Base-by-base conservation (phyloP, 2,329 filamentous ascomycete genomes). In the Penicillium polonicum region DNA sequence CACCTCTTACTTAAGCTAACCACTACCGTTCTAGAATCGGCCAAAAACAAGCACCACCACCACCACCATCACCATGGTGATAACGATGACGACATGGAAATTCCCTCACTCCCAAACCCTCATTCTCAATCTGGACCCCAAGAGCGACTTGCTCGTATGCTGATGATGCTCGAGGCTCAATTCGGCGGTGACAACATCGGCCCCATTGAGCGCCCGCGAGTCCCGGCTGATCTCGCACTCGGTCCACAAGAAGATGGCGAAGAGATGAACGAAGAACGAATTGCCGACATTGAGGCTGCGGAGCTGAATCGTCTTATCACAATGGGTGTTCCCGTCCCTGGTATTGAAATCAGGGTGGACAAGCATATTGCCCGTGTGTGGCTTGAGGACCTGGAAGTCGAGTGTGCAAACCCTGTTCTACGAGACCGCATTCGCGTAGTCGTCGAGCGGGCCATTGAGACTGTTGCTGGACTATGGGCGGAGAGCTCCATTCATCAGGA, bases 101-200 rank as follows among this genome's bases (percentile, higher is more conserved):
- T 64, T 1, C 72, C 81, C 39, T 76, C 79, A 56, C 74, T 77
- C 25, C 80, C 80, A 46, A 94, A 96, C 70, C 88, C 88, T 0
- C 91, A 96, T 74, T 84, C 88, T 13, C 83, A 88, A 44, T 76
- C 91, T 42, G 83, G 83, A 10, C 82, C 92, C 0, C 82, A 88
- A 44, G 91, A 96, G 66, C 88, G 91, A 41, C 86, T 97, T 41
- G 85, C 88, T 61, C 88, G 93, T 35, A 85, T 99, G 21, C 89
- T 95, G 77, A 90, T 96, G 86, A 96, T 99, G 79, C 87, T 99
- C 15, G 94, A 99, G 79, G 90, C 92, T 3, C 94, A 99, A 74
- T 99, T 99, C 71, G 94, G 94, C 60, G 88, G 94, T 62, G 88
- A 91, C 17, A 57, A 57, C 59, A 87, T 97, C 56, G 81, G 84